These are phyloP conservation scores for Musa schizocarpa DNA, from an alignment of 176 grass and related monocot genomes.

Conservation along the genomic window DNA sequence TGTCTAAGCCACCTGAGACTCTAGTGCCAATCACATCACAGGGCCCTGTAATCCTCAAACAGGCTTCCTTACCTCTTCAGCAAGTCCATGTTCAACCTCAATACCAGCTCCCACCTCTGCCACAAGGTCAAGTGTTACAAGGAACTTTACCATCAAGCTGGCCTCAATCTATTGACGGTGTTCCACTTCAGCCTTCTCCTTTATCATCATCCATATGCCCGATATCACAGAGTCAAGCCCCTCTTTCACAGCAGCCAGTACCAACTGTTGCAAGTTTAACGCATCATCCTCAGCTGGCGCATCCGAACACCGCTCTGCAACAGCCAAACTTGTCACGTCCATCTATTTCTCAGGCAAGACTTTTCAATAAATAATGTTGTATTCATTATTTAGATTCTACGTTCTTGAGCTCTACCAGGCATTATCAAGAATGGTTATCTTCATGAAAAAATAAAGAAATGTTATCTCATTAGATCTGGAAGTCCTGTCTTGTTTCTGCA, in stretches of 20 bases:
- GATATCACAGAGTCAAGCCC: constrained; percentile 40
- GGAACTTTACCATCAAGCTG: constrained; percentile 26
- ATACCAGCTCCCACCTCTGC: constrained; percentile 34
- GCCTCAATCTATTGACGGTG: constrained; percentile 32
- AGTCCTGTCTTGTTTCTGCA: background rate
- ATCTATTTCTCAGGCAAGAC: constrained; percentile 55
- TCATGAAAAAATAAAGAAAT: background rate
- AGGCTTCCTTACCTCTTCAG: constrained; percentile 26
- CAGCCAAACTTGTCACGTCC: constrained; percentile 31
- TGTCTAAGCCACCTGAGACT: constrained; percentile 28
- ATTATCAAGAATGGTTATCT: background rate
- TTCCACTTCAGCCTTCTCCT: constrained; percentile 37
- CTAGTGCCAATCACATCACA: constrained; percentile 21
- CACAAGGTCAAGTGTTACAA: constrained; percentile 29
- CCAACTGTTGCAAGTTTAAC: constrained; percentile 24
- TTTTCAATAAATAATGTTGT: constrained; percentile 8
- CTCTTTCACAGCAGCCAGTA: constrained; percentile 44
- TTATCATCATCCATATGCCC: constrained; percentile 40
- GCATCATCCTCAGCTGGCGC: constrained; percentile 18
- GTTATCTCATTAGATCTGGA: background rate
- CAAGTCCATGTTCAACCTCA: constrained; percentile 35
- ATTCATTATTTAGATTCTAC: background rate
- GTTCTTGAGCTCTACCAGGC: background rate
- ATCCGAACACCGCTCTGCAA: constrained; percentile 31
- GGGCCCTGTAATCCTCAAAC: constrained; percentile 37